Base-by-base conservation (phyloP, 1,139 yeast genomes). In the Debaryomyces sp. region DNA sequence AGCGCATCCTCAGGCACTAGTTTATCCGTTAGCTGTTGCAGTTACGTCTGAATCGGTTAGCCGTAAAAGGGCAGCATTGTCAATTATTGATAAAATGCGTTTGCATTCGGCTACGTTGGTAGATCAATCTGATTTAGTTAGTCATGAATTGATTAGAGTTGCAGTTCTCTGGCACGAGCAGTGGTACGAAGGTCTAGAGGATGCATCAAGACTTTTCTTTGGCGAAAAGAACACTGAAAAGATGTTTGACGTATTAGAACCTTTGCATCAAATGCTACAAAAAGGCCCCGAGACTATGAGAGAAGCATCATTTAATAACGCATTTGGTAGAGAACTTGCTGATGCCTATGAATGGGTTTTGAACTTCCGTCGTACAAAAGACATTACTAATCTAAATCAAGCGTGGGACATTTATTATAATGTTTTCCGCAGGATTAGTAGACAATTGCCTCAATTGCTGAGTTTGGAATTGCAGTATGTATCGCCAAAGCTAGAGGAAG, bases 171-270 rank as follows among this genome's bases (percentile, higher is more conserved):
- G 99, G 98, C 96, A 91, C 60, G 99, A 95, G 62, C 88, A 88
- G 64, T 95, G 99, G 99, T 92, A 92, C 60, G 99, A 92, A 69
- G 98, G 96, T 1, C 74, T 95, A 36, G 99, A 95, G 64, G 97
- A 94, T 71, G 99, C 99, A 0, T 91, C 97, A 4, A 78, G 97
- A 51, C 80, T 89, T 48, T 95, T 88, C 72, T 94, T 91, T 67
- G 97, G 96, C 33, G 99, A 95, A 54, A 95, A 90, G 59, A 90
- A 94, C 62, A 88, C 95, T 8, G 97, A 91, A 50, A 91, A 90
- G 64, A 95, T 94, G 98, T 88, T 88, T 68, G 86, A 89, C 26
- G 92, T 92, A 1, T 70, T 95, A 46, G 96, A 90, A 55, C 98
- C 98, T 1, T 71, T 95, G 49, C 97, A 94, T 66, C 82, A 82